These are phyloP conservation scores for Tilletia horrida DNA, from an alignment of 1,284 basidiomycete genomes.

Conservation along the genomic window DNA sequence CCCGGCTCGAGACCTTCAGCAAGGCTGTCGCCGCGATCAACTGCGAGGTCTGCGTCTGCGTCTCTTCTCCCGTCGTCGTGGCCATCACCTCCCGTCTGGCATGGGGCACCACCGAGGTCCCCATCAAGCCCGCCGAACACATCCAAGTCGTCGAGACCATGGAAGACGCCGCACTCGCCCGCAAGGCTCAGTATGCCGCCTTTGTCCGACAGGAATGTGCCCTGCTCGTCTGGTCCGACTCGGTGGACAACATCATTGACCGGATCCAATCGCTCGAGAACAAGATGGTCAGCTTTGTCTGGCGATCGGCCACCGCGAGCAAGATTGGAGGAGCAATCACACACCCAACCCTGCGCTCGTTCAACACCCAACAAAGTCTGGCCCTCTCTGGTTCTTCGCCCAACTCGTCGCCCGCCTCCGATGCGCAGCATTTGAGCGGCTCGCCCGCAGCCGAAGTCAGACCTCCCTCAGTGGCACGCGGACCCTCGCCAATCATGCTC, in stretches of 20 bases:
- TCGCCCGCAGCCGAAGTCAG: too few relatives aligned
- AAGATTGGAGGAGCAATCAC: slow-evolving; percentile 7
- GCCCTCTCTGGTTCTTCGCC: background rate
- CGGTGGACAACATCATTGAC: slow-evolving; percentile 58
- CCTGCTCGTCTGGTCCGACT: slow-evolving; percentile 72
- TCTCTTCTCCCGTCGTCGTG: slow-evolving; percentile 74
- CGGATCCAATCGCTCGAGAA: slow-evolving; percentile 65
- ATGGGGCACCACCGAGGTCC: slow-evolving; percentile 51
- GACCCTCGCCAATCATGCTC: background rate
- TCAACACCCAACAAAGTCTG: too few relatives aligned
- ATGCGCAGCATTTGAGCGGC: too few relatives aligned
- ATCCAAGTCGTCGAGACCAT: slow-evolving; percentile 59
- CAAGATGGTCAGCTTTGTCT: slow-evolving; percentile 75
- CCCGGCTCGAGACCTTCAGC: slow-evolving; percentile 25
- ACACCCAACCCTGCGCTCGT: too few relatives aligned
- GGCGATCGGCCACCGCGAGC: slow-evolving; percentile 56
- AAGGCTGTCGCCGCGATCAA: slow-evolving; percentile 67
- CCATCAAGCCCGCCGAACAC: slow-evolving; percentile 34
- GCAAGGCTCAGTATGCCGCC: slow-evolving; percentile 79
- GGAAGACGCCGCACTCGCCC: slow-evolving; percentile 64
- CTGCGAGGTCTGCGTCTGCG: slow-evolving; percentile 74
- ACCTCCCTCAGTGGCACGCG: too few relatives aligned
- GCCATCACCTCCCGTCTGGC: slow-evolving; percentile 60
- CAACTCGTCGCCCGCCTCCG: background rate
- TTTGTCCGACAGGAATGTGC: slow-evolving; percentile 74